Percentiles rank a stretch among this genome's conserved stretches.
Evolutionary conservation across 345 rosid genomes (phyloP).

Genomic region (Eucalyptus rudis): DNA sequence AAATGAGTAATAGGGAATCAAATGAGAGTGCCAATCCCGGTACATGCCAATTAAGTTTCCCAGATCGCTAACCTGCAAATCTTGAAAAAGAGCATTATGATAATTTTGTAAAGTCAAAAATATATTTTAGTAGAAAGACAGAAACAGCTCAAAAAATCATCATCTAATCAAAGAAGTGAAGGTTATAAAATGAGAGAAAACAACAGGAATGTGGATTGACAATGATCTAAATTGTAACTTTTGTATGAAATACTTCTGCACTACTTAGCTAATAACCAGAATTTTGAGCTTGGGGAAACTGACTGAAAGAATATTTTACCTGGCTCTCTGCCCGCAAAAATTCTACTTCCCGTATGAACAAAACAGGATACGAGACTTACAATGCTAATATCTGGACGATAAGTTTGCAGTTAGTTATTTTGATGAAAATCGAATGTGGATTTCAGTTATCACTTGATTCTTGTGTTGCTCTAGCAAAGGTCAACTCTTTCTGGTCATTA

Average conservation of each 20-base stretch:
- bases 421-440: neutral
- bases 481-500: neutral
- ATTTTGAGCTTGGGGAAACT: neutral
- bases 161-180: neutral
- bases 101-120: neutral
- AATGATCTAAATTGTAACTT: neutral
- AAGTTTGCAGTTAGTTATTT: neutral
- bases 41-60: conserved; percentile 64
- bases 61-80: conserved; percentile 59
- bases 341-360: neutral
- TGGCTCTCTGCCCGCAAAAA: neutral
- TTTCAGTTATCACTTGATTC: neutral
- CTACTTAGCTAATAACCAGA: neutral
- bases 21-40: conserved; percentile 76
- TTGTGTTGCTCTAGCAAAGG: neutral
- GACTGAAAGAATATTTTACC: neutral
- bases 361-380: neutral
- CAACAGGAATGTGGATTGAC: neutral
- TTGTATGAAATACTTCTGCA: neutral
- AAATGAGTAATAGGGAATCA: conserved; percentile 73
- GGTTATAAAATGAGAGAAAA: neutral
- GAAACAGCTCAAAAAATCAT: neutral
- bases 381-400: neutral
- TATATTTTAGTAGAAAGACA: neutral
- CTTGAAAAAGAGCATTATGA: neutral